These are phyloP conservation scores for Rubus idaeus DNA, from an alignment of 306 rosid species.

Conservation along the genomic window DNA sequence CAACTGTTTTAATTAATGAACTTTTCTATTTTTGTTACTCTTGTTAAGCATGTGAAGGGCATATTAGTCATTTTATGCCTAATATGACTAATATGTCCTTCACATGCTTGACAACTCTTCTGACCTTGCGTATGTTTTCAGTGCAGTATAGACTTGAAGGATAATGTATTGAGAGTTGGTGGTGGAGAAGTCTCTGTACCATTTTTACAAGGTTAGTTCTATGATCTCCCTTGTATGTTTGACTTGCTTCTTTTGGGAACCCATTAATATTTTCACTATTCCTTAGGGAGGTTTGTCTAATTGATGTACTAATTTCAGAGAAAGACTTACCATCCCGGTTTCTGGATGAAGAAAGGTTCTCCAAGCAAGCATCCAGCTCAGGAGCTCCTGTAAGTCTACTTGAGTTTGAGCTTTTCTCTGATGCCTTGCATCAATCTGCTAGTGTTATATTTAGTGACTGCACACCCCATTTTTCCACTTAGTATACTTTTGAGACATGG, in stretches of 20 bases:
- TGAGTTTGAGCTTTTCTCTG: background rate
- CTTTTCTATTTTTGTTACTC: background rate
- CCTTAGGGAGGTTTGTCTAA: background rate
- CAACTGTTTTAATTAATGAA: background rate
- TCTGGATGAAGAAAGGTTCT: slow-evolving; percentile 60
- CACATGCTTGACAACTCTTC: background rate
- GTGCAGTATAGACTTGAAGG: slow-evolving; percentile 86
- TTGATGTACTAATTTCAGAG: slow-evolving; percentile 43
- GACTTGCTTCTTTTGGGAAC: slow-evolving; percentile 14
- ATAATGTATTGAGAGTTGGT: slow-evolving; percentile 85
- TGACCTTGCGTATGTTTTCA: slow-evolving; percentile 33
- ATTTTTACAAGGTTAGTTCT: slow-evolving; percentile 77
- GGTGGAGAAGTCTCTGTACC: slow-evolving; percentile 97
- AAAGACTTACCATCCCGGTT: slow-evolving; percentile 79
- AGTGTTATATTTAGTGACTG: background rate
- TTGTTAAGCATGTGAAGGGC: too few species aligned
- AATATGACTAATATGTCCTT: too few species aligned
- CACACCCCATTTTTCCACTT: background rate
- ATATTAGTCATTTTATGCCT: too few species aligned
- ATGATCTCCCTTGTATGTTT: slow-evolving; percentile 13
- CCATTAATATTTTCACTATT: background rate
- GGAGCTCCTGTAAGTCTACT: slow-evolving; percentile 55
- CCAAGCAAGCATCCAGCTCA: slow-evolving; percentile 73
- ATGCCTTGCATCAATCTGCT: background rate
- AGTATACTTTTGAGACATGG: background rate